Base-by-base conservation (phyloP, 2,329 filamentous ascomycete genomes). In the Trichothecium roseum region DNA sequence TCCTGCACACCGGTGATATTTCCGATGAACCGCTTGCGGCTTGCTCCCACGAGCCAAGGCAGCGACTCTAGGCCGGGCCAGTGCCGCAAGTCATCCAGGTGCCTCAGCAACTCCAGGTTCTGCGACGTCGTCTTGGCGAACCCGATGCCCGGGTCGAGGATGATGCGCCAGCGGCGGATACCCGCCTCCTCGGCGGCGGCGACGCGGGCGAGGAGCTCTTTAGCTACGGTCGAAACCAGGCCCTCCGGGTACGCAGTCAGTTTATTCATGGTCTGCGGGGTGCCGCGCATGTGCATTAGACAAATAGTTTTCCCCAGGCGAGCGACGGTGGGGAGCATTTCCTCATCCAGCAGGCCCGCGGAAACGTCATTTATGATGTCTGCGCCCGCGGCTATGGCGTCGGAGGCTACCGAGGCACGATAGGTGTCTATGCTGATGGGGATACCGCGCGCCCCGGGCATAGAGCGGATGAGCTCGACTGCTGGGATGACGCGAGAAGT, bases 341-440 rank as follows among this genome's bases (percentile, higher is more conserved):
- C 69, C 0, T 74, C 62, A 54, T 96, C 91, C 34, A 94, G 66
- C 4, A 67, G 53, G 4, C 91, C 91, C 2, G 81, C 86, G 1
- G 86, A 93, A 26, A 98, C 79, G 56, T 98, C 91, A 60, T 98
- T 98, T 61, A 98, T 77, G 42, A 98, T 83, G 54, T 95, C 81
- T 6, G 88, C 89, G 34, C 91, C 91, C 4, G 80, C 84, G 18
- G 66, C 62, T 38, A 91, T 69, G 14, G 86, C 84, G 15, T 75
- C 75, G 47, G 79, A 73, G 3, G 89, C 91, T 2, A 98, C 89
- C 2, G 67, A 63, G 1, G 89, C 83, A 22, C 86, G 84, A 62
- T 94, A 98, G 3, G 91, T 98, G 62, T 98, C 91, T 40, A 98
- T 69, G 53, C 84, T 93, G 51, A 95, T 80, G 43, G 78, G 74